Base-by-base conservation (phyloP, 2,329 filamentous ascomycete species). In the Lecanicillium sp. region DNA sequence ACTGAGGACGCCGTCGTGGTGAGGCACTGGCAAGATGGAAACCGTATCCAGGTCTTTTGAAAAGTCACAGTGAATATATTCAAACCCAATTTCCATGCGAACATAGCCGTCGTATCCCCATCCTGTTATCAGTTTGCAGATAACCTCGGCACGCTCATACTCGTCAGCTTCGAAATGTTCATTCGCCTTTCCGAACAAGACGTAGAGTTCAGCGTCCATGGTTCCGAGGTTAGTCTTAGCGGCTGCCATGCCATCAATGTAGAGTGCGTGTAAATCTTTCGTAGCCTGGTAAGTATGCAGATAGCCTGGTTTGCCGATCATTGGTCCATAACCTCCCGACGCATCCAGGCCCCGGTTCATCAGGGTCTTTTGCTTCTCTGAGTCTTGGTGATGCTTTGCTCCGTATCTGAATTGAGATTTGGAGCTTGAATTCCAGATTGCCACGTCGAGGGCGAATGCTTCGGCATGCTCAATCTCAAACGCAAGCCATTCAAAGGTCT, bases 381-480 rank as follows among this genome's bases (percentile, higher is more conserved):
- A 7, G 11, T 11, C n/a, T 10, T 11, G 7, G 9, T 19, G 17
- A 26, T 19, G n/a, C 21, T 9, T 15, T n/a, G 17, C n/a, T 12
- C 8, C 12, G 29, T 42, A n/a, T n/a, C n/a, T n/a, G n/a, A n/a
- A n/a, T n/a, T n/a, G n/a, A n/a, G n/a, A n/a, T n/a, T n/a, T n/a
- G n/a, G n/a, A n/a, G n/a, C n/a, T n/a, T n/a, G 7, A 29, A 5
- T 30, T 48, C 50, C 14, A 19, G 38, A 7, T 51, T 41, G 17
- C 50, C 35, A 17, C 23, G 14, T 14, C 23, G 30, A 23, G 32
- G 1, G 84, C 81, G 64, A 90, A 89, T 3, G 70, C 60, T 54
- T 84, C 70, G 0, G 85, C 82, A 62, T 90, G 86, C 56, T 90
- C 85, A 3, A 84, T 75, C 60, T 90, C 86, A 58, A 89, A 90